Evolutionary conservation across 192 early-diverging fungal genomes (phyloP), one percentile per base, ranked within the genome.

Genomic region (Coemansia sp.): DNA sequence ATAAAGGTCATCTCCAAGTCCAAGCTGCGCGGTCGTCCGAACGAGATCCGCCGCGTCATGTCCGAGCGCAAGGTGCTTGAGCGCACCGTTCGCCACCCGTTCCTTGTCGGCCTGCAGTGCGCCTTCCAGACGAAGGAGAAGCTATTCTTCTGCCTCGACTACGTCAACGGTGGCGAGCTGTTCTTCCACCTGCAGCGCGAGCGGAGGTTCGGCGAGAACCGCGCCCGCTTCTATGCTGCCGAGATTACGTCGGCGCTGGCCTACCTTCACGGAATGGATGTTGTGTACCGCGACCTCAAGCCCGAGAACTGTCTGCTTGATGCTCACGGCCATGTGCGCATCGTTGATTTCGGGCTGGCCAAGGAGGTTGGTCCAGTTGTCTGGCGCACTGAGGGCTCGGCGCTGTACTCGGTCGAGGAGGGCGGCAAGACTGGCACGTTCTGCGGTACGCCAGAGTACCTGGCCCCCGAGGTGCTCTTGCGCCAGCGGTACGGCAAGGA

Each of bases 281-380:
- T 98, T 6, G 94, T 93, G 6, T 95, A 98, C 66, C 88, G 88
- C 18, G 88, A 92, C 38, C 79, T 90, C 52, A 90, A 89, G 63
- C 88, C 89, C 20, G 87, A 98, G 77, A 98, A 98, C 83, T 76
- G 96, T 9, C 73, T 98, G 14, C 75, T 98, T 48, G 91, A 93
- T 65, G 84, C 77, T 2, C 68, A 86, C 8, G 89, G 90, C 52
- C 88, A 86, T 36, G 84, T 98, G 34, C 96, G 96, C 69, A 95
- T 98, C 66, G 92, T 95, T 6, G 96, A 98, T 79, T 98, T 97
- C 84, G 96, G 96, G 14, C 82, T 97, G 8, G 87, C 87, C 31
- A 97, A 97, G 73, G 93, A 90, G 38, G 88, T 89, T 37, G 78
- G 78, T 0, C 78, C 78, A 4, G 70, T 81, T 18, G 78, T 69